Evolutionary conservation across 2,329 filamentous ascomycete genomes (phyloP), one percentile per base, ranked within the genome.

Genomic region (Xylaria sp.): DNA sequence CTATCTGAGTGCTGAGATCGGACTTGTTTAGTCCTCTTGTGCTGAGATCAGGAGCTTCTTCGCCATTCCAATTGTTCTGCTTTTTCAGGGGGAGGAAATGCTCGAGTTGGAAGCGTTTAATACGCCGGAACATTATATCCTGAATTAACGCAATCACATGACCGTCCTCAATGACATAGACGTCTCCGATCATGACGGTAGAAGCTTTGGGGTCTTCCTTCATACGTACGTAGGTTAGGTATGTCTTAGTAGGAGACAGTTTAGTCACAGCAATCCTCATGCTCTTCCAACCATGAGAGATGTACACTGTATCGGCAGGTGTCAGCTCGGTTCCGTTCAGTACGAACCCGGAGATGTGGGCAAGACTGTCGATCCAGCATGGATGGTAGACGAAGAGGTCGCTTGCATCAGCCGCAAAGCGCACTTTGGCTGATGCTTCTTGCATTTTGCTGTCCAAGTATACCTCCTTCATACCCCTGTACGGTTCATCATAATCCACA

Each of bases 311-410:
- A 31, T 73, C 68, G 9, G 56, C 36, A 20, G 69, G 68, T 11
- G 68, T 62, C 27, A 63, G 63, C 25, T 68, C 66, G 11, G 59
- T 33, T 2, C 66, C 71, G 39, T 77, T 77, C 39, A 77, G 56
- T n/a, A 77, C 68, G 38, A 77, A 77, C 0, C 76, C 75, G 1
- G 74, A 69, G 7, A 77, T 51, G 39, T 76, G 74, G 1, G 64
- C 66, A 11, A 74, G 17, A 31, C 70, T 74, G 63, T 77, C 76
- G 49, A 76, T 74, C 70, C 71, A 76, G 33, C 70, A 71, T 3
- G 75, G 74, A n/a, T 55, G 60, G 22, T 59, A 69, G 22, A 56
- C 31, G 47, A 71, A 74, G 2, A 64, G 42, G n/a, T 63, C 71
- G 25, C 66, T 55, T 15, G 44, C 49, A 6, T 65, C 29, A 63